Percentiles rank a stretch among this genome's conserved stretches.
These are phyloP conservation scores for Syzygium aromaticum DNA, from an alignment of 345 rosid genomes.

Conservation along the genomic window DNA sequence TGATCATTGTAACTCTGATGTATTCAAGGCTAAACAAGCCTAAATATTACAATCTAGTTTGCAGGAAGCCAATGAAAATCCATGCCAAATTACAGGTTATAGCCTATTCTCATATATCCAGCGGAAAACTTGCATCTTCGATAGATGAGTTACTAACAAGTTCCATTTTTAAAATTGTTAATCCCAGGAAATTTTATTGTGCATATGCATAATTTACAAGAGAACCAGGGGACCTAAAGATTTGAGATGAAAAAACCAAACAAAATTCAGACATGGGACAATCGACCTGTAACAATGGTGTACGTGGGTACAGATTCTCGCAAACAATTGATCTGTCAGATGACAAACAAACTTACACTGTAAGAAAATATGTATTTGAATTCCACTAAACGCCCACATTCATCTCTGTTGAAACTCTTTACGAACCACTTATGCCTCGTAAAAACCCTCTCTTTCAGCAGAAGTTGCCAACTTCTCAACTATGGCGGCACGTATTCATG, in stretches of 20 bases:
- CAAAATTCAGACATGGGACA: background rate
- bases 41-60: background rate
- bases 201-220: background rate
- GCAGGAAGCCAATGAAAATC: background rate
- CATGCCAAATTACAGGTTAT: background rate
- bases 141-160: background rate
- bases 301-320: background rate
- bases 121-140: background rate
- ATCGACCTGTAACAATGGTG: background rate
- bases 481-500: background rate
- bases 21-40: background rate
- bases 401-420: background rate
- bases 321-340: background rate
- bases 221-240: background rate
- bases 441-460: background rate
- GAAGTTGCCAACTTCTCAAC: background rate
- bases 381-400: background rate
- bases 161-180: background rate
- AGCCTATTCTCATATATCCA: background rate
- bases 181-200: background rate
- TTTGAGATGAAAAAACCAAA: background rate
- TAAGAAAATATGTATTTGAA: background rate
- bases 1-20: background rate
- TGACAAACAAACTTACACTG: background rate
- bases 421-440: background rate